Evolutionary conservation across 2,329 filamentous ascomycete species (phyloP), one percentile per base, ranked within the genome.

Genomic region (Mycosphaerella sp.): DNA sequence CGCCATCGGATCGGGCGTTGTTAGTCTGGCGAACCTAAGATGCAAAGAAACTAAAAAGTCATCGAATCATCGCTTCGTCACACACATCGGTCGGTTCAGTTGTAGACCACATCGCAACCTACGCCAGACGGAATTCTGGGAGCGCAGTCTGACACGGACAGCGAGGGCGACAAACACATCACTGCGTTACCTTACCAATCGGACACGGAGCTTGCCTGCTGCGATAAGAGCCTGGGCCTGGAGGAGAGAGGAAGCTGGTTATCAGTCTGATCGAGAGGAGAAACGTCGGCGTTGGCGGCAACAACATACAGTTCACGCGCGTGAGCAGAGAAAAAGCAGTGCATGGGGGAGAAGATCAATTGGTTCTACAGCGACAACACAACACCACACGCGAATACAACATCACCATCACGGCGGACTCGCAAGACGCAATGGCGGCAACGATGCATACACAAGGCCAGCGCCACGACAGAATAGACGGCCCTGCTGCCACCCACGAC

Each of bases 391-490:
- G 7, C 21, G 4, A 25, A 25, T 25, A 25, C 21, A 25, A 25
- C 21, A 25, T 25, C 21, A 25, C 13, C 8, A 21, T 18, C 17
- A 18, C 36, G 36, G 17, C 36, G n/a, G 14, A 39, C 5, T 16
- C 36, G 14, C n/a, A 10, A n/a, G 36, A 18, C 36, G 17, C 35
- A 25, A 47, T 47, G 44, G 44, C 44, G 36, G 35, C 44, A 25
- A 40, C 7, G 16, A 18, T 37, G 36, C 44, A 65, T 52, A 63
- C 63, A 56, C 61, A 62, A 51, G 70, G 68, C 34, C 70, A 73
- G 54, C 52, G 59, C 34, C 68, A 72, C 56, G 66, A 73, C 53
- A 66, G 66, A 65, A 63, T 69, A 68, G 30, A 32, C n/a, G 28
- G 34, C 21, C 44, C 39, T 21, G 45, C 42, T 18, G 54, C 30